phyloP scores from a whole-genome alignment of 164 flowering plant genomes.

The Magnolia sinica region DNA sequence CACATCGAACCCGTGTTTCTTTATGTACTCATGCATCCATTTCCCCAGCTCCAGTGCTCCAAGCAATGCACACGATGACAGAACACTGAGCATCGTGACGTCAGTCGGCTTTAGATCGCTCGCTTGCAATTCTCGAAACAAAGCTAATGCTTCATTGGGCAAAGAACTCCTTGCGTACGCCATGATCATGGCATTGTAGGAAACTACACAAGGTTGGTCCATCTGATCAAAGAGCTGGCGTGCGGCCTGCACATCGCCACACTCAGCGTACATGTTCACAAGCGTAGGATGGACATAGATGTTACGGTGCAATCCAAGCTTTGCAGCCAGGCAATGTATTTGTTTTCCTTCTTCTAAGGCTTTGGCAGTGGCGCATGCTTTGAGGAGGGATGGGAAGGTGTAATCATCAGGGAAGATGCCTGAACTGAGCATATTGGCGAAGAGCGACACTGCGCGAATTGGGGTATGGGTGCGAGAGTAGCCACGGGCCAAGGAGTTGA shows the following conservation, averaged over 20 bases:
- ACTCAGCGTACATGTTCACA: conserved; percentile 56
- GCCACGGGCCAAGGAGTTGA: conserved; percentile 60
- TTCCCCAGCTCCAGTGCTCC: conserved; percentile 67
- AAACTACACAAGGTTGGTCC: conserved; percentile 46
- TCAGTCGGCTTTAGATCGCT: conserved; percentile 44
- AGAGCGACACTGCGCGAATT: conserved; percentile 35
- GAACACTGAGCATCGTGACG: conserved; percentile 60
- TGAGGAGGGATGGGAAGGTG: conserved; percentile 59
- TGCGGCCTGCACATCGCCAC: conserved; percentile 40
- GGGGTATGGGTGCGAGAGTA: conserved; percentile 49
- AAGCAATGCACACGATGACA: conserved; percentile 58
- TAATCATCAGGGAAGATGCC: conserved; percentile 54
- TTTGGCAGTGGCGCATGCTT: conserved; percentile 50
- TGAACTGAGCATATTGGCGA: conserved; percentile 23
- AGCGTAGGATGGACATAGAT: conserved; percentile 49
- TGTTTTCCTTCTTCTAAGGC: conserved; percentile 60
- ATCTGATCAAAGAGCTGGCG: conserved; percentile 48
- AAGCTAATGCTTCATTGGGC: conserved; percentile 59
- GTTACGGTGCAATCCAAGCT: conserved; percentile 39
- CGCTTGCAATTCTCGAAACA: conserved; percentile 57
- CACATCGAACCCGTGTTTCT: conserved; percentile 43
- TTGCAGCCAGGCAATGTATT: conserved; percentile 48
- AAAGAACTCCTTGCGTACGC: conserved; percentile 50
- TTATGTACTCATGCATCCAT: conserved; percentile 66
- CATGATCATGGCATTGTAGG: conserved; percentile 54